Conservation (phyloP, 805 yeast genomes). For the Torulaspora quercuum region DNA sequence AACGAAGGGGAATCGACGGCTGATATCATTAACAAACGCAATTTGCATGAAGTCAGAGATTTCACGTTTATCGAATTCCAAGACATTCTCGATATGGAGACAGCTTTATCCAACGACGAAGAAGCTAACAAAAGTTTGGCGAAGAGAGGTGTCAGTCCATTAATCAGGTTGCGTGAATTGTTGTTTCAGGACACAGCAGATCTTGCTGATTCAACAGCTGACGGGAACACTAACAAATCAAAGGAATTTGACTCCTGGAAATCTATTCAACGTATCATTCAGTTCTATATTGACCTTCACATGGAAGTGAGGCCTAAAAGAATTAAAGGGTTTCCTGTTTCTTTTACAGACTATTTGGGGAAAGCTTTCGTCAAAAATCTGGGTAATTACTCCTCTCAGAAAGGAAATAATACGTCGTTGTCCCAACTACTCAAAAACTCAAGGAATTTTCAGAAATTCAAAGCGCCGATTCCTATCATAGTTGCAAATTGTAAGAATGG, state of each 20-base stretch:
- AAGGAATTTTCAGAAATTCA: conserved; percentile 36
- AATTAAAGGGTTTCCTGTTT: conserved; percentile 49
- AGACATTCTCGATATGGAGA: conserved; percentile 18
- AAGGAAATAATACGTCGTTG: conserved; percentile 41
- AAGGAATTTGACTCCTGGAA: conserved; percentile 28
- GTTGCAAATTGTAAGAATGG: conserved; percentile 41
- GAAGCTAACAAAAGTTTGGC: conserved; percentile 1
- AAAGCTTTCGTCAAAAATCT: conserved; percentile 49
- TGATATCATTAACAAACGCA: conserved; percentile 3
- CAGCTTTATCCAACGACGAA: conserved; percentile 12
- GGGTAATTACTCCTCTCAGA: conserved; percentile 34
- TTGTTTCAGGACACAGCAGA: conserved; percentile 20
- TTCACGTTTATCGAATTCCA: conserved; percentile 23
- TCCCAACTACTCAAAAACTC: conserved; percentile 27
- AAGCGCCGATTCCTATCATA: conserved; percentile 52
- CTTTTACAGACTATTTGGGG: conserved; percentile 70
- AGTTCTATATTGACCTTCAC: conserved; percentile 53
- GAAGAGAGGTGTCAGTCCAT: conserved; percentile 19
- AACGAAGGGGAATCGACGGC: conserved; percentile 3
- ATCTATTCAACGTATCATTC: conserved; percentile 37
- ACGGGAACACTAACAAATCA: conserved; percentile 9
- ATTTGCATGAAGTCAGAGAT: background rate
- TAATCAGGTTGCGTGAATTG: conserved; percentile 16
- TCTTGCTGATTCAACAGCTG: conserved; percentile 18
- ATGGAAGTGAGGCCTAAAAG: conserved; percentile 52